Percentiles rank a stretch among this genome's conserved stretches.
Conservation (phyloP, 345 rosid species). For the Nephelium lappaceum region DNA sequence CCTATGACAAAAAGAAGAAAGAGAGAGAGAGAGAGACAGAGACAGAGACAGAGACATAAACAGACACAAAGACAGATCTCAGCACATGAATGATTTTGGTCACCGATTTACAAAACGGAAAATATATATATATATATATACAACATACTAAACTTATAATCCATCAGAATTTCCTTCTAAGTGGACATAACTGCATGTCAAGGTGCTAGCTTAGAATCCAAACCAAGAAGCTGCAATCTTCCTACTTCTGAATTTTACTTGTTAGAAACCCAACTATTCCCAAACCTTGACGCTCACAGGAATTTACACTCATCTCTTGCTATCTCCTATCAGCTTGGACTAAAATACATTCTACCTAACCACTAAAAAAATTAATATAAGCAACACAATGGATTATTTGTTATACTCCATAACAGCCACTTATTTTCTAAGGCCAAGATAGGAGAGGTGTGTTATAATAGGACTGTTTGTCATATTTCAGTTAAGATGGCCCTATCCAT, state of each 20-base stretch:
- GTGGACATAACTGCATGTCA: background rate
- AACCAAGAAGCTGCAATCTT: background rate
- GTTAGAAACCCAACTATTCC: background rate
- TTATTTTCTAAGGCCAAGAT: too few species aligned
- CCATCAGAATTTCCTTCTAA: background rate
- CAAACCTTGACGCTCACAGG: background rate
- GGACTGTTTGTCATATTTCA: too few species aligned
- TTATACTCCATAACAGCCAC: too few species aligned
- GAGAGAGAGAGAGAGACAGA: background rate
- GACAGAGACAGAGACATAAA: too few species aligned
- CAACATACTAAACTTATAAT: background rate
- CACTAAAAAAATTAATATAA: background rate
- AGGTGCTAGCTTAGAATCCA: background rate
- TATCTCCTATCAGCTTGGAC: background rate
- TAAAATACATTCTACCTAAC: background rate
- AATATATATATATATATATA: too few species aligned
- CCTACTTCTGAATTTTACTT: background rate
- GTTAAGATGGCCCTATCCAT: too few species aligned
- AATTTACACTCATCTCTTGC: background rate
- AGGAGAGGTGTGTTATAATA: too few species aligned
- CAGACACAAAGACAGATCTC: too few species aligned
- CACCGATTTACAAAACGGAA: background rate
- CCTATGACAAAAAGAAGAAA: background rate
- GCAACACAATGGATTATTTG: too few species aligned
- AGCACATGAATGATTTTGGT: background rate